Conservation (phyloP, 2,329 filamentous ascomycete species). For the Colletotrichum coccodes region DNA sequence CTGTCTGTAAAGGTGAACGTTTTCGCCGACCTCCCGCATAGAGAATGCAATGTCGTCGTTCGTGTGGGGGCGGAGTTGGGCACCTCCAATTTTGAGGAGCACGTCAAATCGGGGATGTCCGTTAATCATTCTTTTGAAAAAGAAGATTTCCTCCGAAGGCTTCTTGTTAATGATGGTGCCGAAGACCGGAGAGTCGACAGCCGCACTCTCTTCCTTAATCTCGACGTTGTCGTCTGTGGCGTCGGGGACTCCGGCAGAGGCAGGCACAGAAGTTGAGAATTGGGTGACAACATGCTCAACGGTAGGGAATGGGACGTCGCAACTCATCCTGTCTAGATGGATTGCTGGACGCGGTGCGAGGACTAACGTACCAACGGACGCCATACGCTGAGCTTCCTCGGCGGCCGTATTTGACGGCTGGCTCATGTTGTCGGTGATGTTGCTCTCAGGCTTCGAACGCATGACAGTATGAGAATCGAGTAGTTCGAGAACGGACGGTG, state of each 20-base stretch:
- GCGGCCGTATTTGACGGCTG: too few species aligned
- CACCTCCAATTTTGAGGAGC: not conserved
- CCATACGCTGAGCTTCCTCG: too few species aligned
- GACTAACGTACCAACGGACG: not conserved
- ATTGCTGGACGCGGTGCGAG: not conserved
- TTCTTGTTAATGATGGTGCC: not conserved
- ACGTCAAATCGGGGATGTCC: not conserved
- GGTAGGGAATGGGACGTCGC: not conserved
- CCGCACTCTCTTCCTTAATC: not conserved
- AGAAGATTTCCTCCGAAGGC: not conserved
- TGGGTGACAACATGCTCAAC: not conserved
- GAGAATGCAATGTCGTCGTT: not conserved
- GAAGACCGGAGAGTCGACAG: fast-evolving
- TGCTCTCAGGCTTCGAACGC: too few species aligned
- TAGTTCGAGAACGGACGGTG: too few species aligned
- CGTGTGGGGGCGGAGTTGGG: not conserved
- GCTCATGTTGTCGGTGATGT: not conserved
- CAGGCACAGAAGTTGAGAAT: not conserved
- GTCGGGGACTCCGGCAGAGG: not conserved
- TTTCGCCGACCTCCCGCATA: not conserved
- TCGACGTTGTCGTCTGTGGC: not conserved
- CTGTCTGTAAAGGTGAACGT: not conserved
- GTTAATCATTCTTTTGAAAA: not conserved
- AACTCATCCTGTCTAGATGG: not conserved
- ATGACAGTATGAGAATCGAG: too few species aligned